Base-by-base conservation (phyloP, 345 rosid genomes). In the Dimocarpus longan region DNA sequence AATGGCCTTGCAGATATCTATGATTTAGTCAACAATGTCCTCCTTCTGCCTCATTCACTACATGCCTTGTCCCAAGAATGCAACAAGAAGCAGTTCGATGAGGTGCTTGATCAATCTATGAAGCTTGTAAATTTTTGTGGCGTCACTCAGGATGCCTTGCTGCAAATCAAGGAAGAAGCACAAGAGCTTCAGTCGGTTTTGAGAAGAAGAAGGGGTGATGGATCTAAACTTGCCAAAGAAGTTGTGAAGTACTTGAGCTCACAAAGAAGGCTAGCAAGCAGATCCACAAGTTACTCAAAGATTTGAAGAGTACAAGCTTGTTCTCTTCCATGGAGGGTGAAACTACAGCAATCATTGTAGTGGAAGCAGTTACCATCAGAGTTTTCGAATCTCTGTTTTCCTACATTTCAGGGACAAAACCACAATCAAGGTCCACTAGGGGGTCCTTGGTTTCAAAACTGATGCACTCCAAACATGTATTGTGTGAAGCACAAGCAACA, bases 381-480 rank as follows among this genome's bases (percentile, higher is more conserved):
- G 78, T 71, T 68, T 76, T 66, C 21, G 82, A 60, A 71, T 81
- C 91, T 68, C 66, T 83, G 2, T 70, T 84, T 43, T 83, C 80
- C 73, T 80, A 81, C 63, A 66, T 90, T 67, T 82, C 80, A 11
- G 90, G 80, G 60, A 40, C 88, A 64, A 83, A 72, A 70, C 43
- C 71, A 18, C 43, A n/a, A 22, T 59, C 74, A 19, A 88, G 48
- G 10, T 16, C 56, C 15, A 81, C 82, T 22, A 62, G 65, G 44
- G 84, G 89, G 86, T 82, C 87, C 37, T 26, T 82, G 3, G 84
- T 84, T 70, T 76, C 87, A 22, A 88, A 83, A 75, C 71, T 86
- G 18, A 75, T 79, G 85, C 75, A 78, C 80, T 74, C 69, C 19
- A 87, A 68, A 75, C 78, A 39, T 56, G 79, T 63, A 9, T 66